phyloP scores from a whole-genome alignment of 257 asterid species.

The Solanum bukasovii region DNA sequence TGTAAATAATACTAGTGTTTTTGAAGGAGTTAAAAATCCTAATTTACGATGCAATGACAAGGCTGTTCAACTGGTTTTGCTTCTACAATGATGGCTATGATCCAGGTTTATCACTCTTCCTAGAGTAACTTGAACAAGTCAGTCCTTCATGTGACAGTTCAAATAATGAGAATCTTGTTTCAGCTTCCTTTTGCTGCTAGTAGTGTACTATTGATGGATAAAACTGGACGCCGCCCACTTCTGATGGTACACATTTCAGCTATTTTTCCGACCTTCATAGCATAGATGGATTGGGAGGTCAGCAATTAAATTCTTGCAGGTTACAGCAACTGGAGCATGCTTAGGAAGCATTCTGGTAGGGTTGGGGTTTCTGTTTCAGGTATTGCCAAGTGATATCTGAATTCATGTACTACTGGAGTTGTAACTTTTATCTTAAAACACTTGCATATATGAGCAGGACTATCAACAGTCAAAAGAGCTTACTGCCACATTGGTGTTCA shows the following conservation, averaged over 20 bases:
- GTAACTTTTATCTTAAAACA: background rate
- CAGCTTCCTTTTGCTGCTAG: constrained; percentile 20
- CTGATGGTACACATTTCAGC: constrained; percentile 8
- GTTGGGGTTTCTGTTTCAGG: constrained; percentile 18
- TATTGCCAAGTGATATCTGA: background rate
- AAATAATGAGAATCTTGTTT: background rate
- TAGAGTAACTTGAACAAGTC: background rate
- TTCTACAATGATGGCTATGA: constrained; percentile 10
- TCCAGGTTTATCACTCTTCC: constrained; percentile 14
- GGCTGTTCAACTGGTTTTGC: constrained; percentile 15
- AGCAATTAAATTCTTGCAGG: constrained; percentile 1
- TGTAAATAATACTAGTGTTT: background rate
- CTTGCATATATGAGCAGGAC: background rate
- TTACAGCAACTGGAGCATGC: constrained; percentile 22
- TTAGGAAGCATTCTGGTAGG: constrained; percentile 14
- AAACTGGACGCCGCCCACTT: constrained; percentile 17
- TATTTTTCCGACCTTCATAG: background rate
- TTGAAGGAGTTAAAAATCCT: background rate
- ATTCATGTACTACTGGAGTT: background rate
- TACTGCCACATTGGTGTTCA: background rate
- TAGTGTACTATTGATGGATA: constrained; percentile 18
- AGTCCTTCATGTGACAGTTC: background rate
- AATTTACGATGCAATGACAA: background rate
- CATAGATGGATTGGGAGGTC: background rate
- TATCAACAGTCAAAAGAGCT: background rate